A percentile compares a stretch with the other conserved stretches of the same genome.
phyloP scores from a whole-genome alignment of 192 early-diverging fungal species.

The Chytriomyces hyalinus region DNA sequence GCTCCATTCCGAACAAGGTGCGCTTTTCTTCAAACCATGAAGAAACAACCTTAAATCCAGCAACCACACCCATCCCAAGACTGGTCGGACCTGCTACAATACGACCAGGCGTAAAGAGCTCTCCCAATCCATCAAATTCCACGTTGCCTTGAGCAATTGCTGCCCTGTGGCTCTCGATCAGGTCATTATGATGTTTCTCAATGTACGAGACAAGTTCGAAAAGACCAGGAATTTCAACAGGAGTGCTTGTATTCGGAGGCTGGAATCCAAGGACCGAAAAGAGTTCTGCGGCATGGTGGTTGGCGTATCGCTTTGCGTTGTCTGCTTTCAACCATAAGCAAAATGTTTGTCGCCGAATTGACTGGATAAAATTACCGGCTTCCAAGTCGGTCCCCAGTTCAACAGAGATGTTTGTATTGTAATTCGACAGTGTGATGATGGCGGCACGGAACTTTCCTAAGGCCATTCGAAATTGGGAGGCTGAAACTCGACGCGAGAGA shows the following conservation, averaged over 20 bases:
- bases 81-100: constrained; percentile 42
- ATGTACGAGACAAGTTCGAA: constrained; percentile 37
- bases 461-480: constrained; percentile 20
- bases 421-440: constrained; percentile 24
- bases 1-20: constrained; percentile 41
- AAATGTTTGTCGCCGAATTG: neutral
- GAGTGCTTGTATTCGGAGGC: constrained; percentile 18
- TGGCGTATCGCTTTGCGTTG: constrained; percentile 26
- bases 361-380: neutral
- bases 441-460: constrained; percentile 34
- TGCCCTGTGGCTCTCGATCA: constrained; percentile 32
- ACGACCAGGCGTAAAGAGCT: constrained; percentile 47
- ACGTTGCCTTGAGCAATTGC: constrained; percentile 36
- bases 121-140: constrained; percentile 47
- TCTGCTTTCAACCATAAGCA: neutral
- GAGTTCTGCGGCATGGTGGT: constrained; percentile 30
- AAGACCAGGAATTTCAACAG: constrained; percentile 42
- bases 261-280: constrained; percentile 39
- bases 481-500: constrained; percentile 13
- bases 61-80: constrained; percentile 33
- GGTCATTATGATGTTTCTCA: constrained; percentile 32
- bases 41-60: constrained; percentile 41
- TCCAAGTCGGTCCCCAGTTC: neutral
- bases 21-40: constrained; percentile 48
- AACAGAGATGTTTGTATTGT: constrained; percentile 7